These are phyloP conservation scores for Ascochyta clinopodiicola DNA, from an alignment of 2,329 filamentous ascomycete genomes.

Conservation along the genomic window DNA sequence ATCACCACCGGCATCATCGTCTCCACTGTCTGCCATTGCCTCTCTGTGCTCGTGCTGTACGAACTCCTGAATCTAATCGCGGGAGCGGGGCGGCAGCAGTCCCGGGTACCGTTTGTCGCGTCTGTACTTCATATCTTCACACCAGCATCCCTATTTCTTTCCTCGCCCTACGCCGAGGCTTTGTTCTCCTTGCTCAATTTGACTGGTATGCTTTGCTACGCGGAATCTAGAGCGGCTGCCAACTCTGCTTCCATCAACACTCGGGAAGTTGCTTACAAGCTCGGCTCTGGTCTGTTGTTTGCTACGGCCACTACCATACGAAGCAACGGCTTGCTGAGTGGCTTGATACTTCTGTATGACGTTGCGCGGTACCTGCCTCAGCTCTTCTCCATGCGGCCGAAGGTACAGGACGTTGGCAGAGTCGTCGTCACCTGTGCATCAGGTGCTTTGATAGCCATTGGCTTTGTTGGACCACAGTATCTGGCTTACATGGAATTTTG, in stretches of 20 bases:
- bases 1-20: slow-evolving; percentile 67
- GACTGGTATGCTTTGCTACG: slow-evolving; percentile 73
- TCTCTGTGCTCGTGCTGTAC: slow-evolving; percentile 77
- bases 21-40: slow-evolving; percentile 76
- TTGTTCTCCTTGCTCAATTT: slow-evolving; percentile 81
- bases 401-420: slow-evolving; percentile 55
- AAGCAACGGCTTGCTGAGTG: slow-evolving; percentile 86
- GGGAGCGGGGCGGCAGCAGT: slow-evolving; percentile 26
- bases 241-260: slow-evolving; percentile 32
- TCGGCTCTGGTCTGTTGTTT: slow-evolving; percentile 72
- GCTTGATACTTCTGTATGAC: slow-evolving; percentile 71
- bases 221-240: slow-evolving; percentile 47
- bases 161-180: slow-evolving; percentile 83
- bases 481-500: slow-evolving; percentile 74
- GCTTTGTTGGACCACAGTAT: slow-evolving; percentile 74
- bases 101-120: slow-evolving; percentile 69
- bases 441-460: slow-evolving; percentile 71
- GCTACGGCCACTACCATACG: slow-evolving; percentile 76
- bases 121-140: slow-evolving; percentile 81
- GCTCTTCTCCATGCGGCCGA: slow-evolving; percentile 44
- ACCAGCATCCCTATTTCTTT: slow-evolving; percentile 88
- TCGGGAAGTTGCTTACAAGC: slow-evolving; percentile 51
- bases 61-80: slow-evolving; percentile 65
- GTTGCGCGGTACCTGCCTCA: slow-evolving; percentile 48
- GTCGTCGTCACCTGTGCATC: slow-evolving; percentile 68